Evolutionary conservation across 768 basidiomycete genomes (phyloP).

Genomic region (Suillus bovinus): DNA sequence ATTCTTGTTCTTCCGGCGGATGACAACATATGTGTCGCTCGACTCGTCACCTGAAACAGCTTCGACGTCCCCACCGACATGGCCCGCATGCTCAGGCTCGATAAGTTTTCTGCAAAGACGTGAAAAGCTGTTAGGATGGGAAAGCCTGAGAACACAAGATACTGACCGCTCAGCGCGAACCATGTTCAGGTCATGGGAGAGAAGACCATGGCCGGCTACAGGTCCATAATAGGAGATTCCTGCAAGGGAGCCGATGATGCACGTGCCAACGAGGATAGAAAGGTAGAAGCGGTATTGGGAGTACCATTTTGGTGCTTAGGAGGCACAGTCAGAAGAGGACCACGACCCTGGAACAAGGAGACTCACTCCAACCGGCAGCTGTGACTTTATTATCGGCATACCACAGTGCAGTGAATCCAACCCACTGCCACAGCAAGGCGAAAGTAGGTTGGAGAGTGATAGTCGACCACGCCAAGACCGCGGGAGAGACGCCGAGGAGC

Average conservation of each 20-base stretch:
- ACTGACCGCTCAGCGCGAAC: conserved; percentile 50
- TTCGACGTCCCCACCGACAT: conserved; percentile 52
- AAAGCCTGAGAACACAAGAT: not conserved
- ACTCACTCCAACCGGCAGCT: conserved; percentile 83
- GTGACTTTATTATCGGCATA: conserved; percentile 79
- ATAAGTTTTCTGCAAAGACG: conserved; percentile 13
- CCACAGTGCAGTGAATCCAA: conserved; percentile 88
- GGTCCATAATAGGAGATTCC: conserved; percentile 87
- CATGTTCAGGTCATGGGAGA: conserved; percentile 63
- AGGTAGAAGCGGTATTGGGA: conserved; percentile 97
- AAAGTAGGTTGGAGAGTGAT: conserved; percentile 76
- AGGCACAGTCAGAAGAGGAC: conserved; percentile 26
- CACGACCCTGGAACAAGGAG: not conserved
- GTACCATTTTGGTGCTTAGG: conserved; percentile 88
- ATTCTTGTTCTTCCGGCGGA: conserved; percentile 52
- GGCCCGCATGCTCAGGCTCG: conserved; percentile 15
- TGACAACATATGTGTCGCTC: conserved; percentile 61
- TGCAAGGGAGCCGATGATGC: conserved; percentile 87
- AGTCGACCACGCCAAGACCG: conserved; percentile 87
- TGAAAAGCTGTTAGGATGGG: conserved; percentile 3
- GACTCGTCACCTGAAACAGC: conserved; percentile 57
- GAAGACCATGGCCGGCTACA: conserved; percentile 70
- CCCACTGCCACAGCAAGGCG: conserved; percentile 86
- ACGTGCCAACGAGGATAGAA: conserved; percentile 83
- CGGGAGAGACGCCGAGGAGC: conserved; percentile 78